phyloP scores from a whole-genome alignment of 495 filamentous ascomycete genomes.

The Hypoxylon rickii region DNA sequence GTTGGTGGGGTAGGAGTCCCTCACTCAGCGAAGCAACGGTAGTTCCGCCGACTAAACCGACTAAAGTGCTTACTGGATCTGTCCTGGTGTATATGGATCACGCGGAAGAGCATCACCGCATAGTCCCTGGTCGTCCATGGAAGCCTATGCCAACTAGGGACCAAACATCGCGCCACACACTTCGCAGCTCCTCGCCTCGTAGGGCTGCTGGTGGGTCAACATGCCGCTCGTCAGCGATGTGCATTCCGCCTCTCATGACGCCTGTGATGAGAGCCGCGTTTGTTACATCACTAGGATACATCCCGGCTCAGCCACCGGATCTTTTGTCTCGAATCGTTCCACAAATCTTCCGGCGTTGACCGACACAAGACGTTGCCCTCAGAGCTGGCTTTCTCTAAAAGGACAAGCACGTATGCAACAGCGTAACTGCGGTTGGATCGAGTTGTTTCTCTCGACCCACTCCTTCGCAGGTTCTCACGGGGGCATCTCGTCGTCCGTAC shows the following conservation, averaged over 20 bases:
- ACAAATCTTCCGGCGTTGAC: background rate
- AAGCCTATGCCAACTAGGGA: background rate
- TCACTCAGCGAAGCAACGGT: background rate
- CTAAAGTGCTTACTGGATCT: conserved; percentile 16
- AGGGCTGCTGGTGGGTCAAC: conserved; percentile 16
- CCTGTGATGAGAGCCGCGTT: conserved; percentile 5
- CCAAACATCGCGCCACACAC: background rate
- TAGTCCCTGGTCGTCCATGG: background rate
- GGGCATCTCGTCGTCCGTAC: background rate
- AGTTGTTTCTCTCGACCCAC: background rate
- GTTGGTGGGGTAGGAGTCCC: background rate
- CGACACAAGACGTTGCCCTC: too few species aligned
- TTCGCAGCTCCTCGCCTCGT: conserved; percentile 13
- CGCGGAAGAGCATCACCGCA: background rate
- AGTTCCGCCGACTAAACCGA: conserved; percentile 1
- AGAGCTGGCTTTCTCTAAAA: too few species aligned
- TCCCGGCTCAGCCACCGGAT: background rate
- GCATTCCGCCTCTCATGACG: background rate
- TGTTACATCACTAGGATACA: background rate
- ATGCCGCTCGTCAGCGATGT: background rate
- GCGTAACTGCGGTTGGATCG: background rate
- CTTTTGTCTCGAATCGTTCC: conserved; percentile 8
- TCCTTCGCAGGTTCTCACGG: background rate
- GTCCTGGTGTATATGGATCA: background rate
- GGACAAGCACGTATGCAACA: too few species aligned